Percentiles rank a stretch among this genome's conserved stretches.
phyloP scores from a whole-genome alignment of 768 basidiomycete species.

The Amyloporia xantha region DNA sequence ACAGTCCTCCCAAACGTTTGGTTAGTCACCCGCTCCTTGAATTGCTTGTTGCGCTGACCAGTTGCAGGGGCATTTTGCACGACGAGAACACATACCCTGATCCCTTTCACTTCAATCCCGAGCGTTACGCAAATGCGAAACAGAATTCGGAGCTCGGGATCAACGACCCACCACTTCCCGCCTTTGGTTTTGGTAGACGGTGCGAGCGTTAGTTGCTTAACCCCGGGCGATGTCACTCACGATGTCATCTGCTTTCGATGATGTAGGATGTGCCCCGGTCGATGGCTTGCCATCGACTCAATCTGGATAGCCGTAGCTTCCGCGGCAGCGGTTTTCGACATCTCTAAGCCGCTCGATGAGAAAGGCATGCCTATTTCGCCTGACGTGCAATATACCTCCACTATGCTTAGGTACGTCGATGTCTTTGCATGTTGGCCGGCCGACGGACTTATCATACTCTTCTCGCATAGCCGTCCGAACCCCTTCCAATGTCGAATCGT shows the following conservation, averaged over 20 bases:
- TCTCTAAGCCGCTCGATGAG: slow-evolving; percentile 11
- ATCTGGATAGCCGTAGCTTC: slow-evolving; percentile 18
- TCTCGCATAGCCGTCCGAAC: slow-evolving; percentile 9
- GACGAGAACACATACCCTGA: slow-evolving; percentile 17
- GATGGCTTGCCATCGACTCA: slow-evolving; percentile 17
- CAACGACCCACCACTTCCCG: slow-evolving; percentile 11
- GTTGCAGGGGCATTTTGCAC: slow-evolving; percentile 16
- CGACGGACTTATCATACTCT: too few relatives aligned
- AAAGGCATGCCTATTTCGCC: slow-evolving; percentile 2
- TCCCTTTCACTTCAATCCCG: slow-evolving; percentile 18
- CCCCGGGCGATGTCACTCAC: background rate
- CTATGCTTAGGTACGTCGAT: slow-evolving; percentile 4
- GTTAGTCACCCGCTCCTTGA: slow-evolving; percentile 5
- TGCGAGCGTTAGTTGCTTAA: background rate
- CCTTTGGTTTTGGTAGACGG: slow-evolving; percentile 19
- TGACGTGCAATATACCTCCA: background rate
- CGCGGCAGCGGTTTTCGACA: slow-evolving; percentile 14
- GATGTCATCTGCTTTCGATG: too few relatives aligned
- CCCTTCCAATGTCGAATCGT: slow-evolving; percentile 14
- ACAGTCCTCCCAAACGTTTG: slow-evolving; percentile 19
- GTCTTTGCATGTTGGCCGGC: too few relatives aligned
- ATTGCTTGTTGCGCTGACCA: background rate
- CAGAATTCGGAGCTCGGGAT: slow-evolving; percentile 4
- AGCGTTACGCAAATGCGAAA: slow-evolving; percentile 18
- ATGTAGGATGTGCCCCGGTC: slow-evolving; percentile 21